Conservation (phyloP, 2,329 filamentous ascomycete genomes). For the Colletotrichum lini region DNA sequence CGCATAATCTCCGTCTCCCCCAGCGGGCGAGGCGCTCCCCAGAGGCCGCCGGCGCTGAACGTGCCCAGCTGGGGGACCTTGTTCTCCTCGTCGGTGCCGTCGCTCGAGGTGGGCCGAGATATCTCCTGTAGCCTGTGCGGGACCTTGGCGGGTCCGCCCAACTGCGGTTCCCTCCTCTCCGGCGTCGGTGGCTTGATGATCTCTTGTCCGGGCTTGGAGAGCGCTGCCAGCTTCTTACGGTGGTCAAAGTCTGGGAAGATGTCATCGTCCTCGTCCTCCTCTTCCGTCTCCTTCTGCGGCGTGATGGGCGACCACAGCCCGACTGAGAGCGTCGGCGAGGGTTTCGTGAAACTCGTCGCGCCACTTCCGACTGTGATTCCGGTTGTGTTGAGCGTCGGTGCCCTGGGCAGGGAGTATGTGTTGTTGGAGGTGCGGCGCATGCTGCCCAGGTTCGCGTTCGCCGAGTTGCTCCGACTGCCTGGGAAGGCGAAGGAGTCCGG, state of each 20-base stretch:
- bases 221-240: constrained; percentile 48
- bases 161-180: constrained; percentile 44
- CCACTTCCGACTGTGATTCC: constrained; percentile 59
- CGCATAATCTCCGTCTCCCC: constrained; percentile 61
- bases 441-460: constrained; percentile 56
- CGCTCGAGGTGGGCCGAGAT: constrained; percentile 41
- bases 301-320: constrained; percentile 63
- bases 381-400: constrained; percentile 50
- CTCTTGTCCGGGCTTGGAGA: constrained; percentile 31
- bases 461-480: constrained; percentile 62
- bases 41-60: constrained; percentile 59
- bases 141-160: constrained; percentile 32
- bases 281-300: constrained; percentile 52
- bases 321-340: constrained; percentile 59
- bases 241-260: constrained; percentile 68
- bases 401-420: constrained; percentile 40
- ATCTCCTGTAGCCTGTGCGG: constrained; percentile 41
- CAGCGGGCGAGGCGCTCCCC: constrained; percentile 60
- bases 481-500: constrained; percentile 54
- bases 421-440: constrained; percentile 51
- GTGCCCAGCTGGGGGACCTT: constrained; percentile 53
- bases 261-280: constrained; percentile 63
- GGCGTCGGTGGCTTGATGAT: constrained; percentile 39
- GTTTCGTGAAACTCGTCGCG: constrained; percentile 51
- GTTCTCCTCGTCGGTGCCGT: constrained; percentile 49